phyloP scores from a whole-genome alignment of 371 early-diverging fungal species.

The Vairimorpha necatrix region DNA sequence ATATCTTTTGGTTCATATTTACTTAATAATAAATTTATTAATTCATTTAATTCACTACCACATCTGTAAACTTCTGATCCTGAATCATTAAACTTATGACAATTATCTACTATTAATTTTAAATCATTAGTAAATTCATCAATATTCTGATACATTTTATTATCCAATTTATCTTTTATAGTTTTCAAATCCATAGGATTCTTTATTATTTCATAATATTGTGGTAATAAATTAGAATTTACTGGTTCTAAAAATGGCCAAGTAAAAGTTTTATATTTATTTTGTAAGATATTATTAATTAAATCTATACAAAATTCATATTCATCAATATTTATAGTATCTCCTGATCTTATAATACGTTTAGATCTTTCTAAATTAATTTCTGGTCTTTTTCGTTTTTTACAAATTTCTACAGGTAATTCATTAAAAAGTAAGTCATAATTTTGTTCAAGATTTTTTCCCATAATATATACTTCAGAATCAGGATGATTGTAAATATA shows the following conservation, averaged over 20 bases:
- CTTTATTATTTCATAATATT: constrained; percentile 61
- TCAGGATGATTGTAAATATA: constrained; percentile 61
- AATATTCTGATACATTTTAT: constrained; percentile 35
- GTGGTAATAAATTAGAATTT: constrained; percentile 54
- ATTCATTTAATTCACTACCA: constrained; percentile 54
- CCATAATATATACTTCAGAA: constrained; percentile 57
- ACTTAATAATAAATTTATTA: constrained; percentile 35
- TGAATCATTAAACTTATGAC: constrained; percentile 81
- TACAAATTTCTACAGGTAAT: constrained; percentile 31
- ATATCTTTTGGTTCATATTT: constrained; percentile 34
- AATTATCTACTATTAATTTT: constrained; percentile 72
- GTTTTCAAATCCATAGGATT: constrained; percentile 60
- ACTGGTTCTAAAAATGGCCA: constrained; percentile 65
- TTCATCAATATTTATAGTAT: constrained; percentile 54
- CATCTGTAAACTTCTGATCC: constrained; percentile 73
- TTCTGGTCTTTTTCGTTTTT: constrained; percentile 31
- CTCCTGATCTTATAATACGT: constrained; percentile 25
- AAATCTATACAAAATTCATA: constrained; percentile 51
- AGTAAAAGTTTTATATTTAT: constrained; percentile 56
- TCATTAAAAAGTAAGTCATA: constrained; percentile 50
- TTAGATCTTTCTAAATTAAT: constrained; percentile 4
- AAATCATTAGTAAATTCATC: constrained; percentile 61
- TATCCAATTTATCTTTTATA: constrained; percentile 53
- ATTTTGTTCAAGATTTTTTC: constrained; percentile 50
- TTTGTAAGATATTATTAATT: constrained; percentile 52